Evolutionary conservation across 345 rosid genomes (phyloP), one percentile per base, ranked within the genome.

Genomic region (Citrus unshiu): DNA sequence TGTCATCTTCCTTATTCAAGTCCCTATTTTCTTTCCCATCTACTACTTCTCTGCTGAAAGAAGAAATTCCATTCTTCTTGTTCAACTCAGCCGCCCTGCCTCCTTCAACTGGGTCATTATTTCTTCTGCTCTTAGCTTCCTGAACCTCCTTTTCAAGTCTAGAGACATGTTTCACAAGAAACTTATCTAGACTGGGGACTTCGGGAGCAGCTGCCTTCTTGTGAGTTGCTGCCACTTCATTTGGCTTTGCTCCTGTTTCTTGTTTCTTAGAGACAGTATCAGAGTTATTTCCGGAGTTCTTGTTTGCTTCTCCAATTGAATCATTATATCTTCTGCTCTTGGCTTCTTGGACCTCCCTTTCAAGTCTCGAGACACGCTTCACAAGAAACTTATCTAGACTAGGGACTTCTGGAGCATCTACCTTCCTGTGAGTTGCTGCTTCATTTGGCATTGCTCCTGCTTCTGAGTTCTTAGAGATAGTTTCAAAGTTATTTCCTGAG

Each of bases 81-180:
- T 62, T 74, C 7, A 49, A 19, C n/a, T 58, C 72, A 58, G 68
- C 75, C 78, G 34, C 40, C 72, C 74, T 66, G 67, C 70, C 68
- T 75, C 78, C 75, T 72, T 82, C 70, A 27, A 51, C 19, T n/a
- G 58, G 68, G 59, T 79, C 86, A 58, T 83, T 80, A 80, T 83
- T 86, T 84, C 83, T 90, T 75, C 81, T 89, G 80, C 73, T 89
- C 81, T 85, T 95, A 27, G 95, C 97, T 86, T 92, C 95, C 67
- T 89, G 89, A 43, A 95, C 90, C 83, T 93, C 98, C 73, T 84
- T 90, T 90, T 95, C 99, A 54, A 95, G 95, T 84, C 88, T 87
- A 1, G 96, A 89, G 24, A 91, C 89, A 73, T 80, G 96, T 71
- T 89, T 92, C 65, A 95, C 90, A 57, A 95, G 87, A 85, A 86